phyloP scores from a whole-genome alignment of 1,284 basidiomycete species.

The Exsudoporus floridanus region DNA sequence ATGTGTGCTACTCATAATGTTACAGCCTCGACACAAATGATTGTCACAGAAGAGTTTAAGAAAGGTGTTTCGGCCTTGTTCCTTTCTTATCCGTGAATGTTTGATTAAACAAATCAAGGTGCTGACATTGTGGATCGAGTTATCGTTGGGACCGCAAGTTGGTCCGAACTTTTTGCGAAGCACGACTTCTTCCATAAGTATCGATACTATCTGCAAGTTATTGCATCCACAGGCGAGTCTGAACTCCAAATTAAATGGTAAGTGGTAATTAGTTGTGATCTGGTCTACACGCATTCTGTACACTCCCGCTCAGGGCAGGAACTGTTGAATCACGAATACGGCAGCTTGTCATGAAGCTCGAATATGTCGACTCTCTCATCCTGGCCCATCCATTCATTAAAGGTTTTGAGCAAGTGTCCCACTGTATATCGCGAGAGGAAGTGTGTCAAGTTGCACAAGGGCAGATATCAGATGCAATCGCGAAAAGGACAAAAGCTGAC shows the following conservation, averaged over 20 bases:
- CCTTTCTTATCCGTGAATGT: background rate
- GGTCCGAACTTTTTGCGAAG: conserved; percentile 90
- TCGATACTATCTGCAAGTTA: conserved; percentile 97
- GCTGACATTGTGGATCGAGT: conserved; percentile 93
- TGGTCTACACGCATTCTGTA: conserved; percentile 12
- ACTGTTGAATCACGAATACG: conserved; percentile 97
- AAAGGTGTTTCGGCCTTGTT: conserved; percentile 53
- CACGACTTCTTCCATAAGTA: conserved; percentile 98
- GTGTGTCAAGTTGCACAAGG: conserved; percentile 88
- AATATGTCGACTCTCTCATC: conserved; percentile 88
- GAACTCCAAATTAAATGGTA: conserved; percentile 96
- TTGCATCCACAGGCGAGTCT: conserved; percentile 81
- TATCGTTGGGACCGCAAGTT: conserved; percentile 79
- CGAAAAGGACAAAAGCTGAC: conserved; percentile 78
- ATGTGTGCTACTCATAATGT: conserved; percentile 99
- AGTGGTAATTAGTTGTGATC: conserved; percentile 20
- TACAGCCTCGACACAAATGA: conserved; percentile 91
- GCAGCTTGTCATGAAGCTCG: conserved; percentile 96
- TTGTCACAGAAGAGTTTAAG: conserved; percentile 96
- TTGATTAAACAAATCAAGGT: conserved; percentile 45
- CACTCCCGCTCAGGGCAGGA: conserved; percentile 63
- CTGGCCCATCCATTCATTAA: conserved; percentile 95
- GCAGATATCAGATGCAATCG: conserved; percentile 72
- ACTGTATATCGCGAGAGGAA: conserved; percentile 86
- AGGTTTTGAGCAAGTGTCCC: conserved; percentile 86